Evolutionary conservation across 129 eudicot species (phyloP), one percentile per base, ranked within the genome.

Genomic region (Smallanthus sonchifolius): DNA sequence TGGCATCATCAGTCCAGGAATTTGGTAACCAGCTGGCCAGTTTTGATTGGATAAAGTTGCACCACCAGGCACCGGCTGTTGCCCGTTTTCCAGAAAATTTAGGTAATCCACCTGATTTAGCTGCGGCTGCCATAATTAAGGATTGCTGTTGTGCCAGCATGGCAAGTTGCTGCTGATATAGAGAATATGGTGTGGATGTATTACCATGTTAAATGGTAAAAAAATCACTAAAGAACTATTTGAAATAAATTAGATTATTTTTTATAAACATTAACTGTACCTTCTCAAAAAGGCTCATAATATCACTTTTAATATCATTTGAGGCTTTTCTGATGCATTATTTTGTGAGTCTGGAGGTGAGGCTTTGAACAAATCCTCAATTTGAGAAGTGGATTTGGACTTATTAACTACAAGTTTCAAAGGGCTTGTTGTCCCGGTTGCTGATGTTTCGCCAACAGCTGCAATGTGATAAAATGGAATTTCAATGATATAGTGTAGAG

Each of bases 231-330:
- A 24, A 24, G 30, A 24, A 24, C 15, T 62, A 35, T 62, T 14
- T 62, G 68, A 17, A 65, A 36, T 8, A n/a, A 19, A 19, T 37
- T 38, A 0, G 34, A 38, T 4, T 38, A 37, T 17, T 62, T 7
- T 16, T 9, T 34, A 62, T 16, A 37, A 65, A 65, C 30, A 44
- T 42, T 10, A 65, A 67, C 54, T 72, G 74, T 72, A 92, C 93
- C 97, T 88, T 94, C 79, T 94, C 96, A 57, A 94, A 94, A 60
- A 94, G 97, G 84, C 91, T 91, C 94, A 94, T 82, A 30, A 94
- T 94, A 78, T 94, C 99, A 81, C 79, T 83, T 84, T 88, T 94
- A 42, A 91, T 89, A 80, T 94, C 99, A 69, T 86, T 47, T 87
- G 89, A 75, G 92, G 92, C 73, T 87, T 89, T 61, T 13, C 85